phyloP scores from a whole-genome alignment of 345 rosid genomes.

The Moricandia arvensis region DNA sequence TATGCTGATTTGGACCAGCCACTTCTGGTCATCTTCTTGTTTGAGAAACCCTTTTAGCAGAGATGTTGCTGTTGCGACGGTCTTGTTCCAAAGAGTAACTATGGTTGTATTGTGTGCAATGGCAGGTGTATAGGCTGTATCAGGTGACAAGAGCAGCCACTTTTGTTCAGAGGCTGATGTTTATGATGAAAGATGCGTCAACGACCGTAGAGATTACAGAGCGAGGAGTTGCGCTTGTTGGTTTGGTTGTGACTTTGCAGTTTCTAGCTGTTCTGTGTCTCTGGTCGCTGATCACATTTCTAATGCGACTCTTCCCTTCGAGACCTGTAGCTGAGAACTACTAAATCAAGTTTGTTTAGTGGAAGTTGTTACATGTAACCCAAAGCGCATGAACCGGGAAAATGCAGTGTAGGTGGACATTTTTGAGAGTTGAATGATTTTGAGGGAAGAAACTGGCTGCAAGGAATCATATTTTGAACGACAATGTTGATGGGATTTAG shows the following conservation, averaged over 20 bases:
- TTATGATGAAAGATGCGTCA: conserved; percentile 56
- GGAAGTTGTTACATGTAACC: not conserved
- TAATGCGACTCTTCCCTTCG: conserved; percentile 78
- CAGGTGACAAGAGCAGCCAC: conserved; percentile 79
- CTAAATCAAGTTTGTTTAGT: conserved; percentile 32
- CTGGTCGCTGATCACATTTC: conserved; percentile 79
- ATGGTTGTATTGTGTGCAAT: conserved; percentile 20
- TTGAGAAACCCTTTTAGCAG: too few species aligned
- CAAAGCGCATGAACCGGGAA: too few species aligned
- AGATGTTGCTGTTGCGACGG: not conserved
- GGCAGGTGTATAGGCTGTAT: conserved; percentile 76
- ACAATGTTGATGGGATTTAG: too few species aligned
- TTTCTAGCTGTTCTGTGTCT: conserved; percentile 72
- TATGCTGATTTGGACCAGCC: not conserved
- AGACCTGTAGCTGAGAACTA: conserved; percentile 80
- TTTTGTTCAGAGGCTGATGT: conserved; percentile 72
- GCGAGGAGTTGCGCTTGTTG: conserved; percentile 56
- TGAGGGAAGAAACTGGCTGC: too few species aligned
- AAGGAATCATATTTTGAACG: too few species aligned
- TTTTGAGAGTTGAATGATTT: too few species aligned
- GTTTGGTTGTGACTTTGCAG: conserved; percentile 67
- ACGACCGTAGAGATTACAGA: conserved; percentile 47
- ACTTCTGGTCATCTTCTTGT: too few species aligned
- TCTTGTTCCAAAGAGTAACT: not conserved
- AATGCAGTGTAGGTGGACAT: too few species aligned